phyloP scores from a whole-genome alignment of 805 yeast species.

The Candida argentea region DNA sequence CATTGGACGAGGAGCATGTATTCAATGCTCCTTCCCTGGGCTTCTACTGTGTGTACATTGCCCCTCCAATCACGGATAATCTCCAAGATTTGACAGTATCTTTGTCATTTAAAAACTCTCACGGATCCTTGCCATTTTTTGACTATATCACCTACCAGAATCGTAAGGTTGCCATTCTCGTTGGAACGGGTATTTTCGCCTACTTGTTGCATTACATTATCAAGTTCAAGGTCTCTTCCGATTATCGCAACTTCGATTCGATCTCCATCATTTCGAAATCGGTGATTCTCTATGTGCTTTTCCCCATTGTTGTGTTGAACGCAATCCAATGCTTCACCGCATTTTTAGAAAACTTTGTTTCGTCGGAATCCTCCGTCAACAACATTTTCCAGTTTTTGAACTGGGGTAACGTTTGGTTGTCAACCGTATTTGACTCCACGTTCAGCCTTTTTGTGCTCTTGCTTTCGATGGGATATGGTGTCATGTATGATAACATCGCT shows the following conservation, averaged over 20 bases:
- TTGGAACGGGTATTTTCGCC: conserved; percentile 10
- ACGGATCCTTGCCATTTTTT: conserved; percentile 15
- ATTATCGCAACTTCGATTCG: conserved; percentile 17
- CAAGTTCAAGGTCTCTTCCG: conserved; percentile 14
- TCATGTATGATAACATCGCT: conserved; percentile 17
- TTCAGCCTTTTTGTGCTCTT: conserved; percentile 11
- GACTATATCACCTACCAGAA: conserved; percentile 10
- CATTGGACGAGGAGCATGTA: conserved; percentile 4
- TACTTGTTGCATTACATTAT: conserved; percentile 17
- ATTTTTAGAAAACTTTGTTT: conserved; percentile 7
- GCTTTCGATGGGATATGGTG: conserved; percentile 28
- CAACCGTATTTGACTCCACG: conserved; percentile 2
- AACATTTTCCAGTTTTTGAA: conserved; percentile 1
- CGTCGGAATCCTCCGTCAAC: conserved; percentile 2
- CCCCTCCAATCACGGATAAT: conserved; percentile 11
- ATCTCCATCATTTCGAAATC: conserved; percentile 20
- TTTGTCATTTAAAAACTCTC: conserved; percentile 11
- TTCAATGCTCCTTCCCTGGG: conserved; percentile 15
- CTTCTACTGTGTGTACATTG: conserved; percentile 21
- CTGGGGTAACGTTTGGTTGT: conserved; percentile 3
- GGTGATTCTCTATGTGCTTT: conserved; percentile 15
- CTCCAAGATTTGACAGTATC: conserved; percentile 9
- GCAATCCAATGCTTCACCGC: conserved; percentile 1
- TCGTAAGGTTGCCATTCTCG: conserved; percentile 6
- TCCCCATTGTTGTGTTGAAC: conserved; percentile 9